Evolutionary conservation across 306 rosid species (phyloP), one percentile per base, ranked within the genome.

Genomic region (Gleditsia sinensis): DNA sequence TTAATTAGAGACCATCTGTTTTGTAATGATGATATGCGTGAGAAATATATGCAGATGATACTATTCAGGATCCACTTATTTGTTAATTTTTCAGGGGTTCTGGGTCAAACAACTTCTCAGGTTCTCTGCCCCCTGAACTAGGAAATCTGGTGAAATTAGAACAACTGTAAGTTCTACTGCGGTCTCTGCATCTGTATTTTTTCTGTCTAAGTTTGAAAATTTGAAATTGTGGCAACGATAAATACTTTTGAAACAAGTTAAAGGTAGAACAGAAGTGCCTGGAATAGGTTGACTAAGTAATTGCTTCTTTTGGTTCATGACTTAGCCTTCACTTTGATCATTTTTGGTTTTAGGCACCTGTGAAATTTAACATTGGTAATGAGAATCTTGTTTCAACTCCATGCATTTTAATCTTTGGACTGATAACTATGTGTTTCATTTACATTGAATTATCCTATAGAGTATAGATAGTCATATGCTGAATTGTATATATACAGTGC

Each of bases 41-140:
- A 54, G 53, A 42, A n/a, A 48, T 4, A 20, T 49, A 25, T 78
- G 9, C 3, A 14, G n/a, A 28, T 70, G 51, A 3, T 27, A 69
- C 6, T 34, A 9, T 16, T 39, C 6, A 13, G 12, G 16, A 63
- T 23, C 59, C 25, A n/a, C 13, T 64, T 65, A 28, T 20, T 76
- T 76, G 12, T 57, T 46, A 64, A 62, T 72, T 63, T 71, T 85
- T 64, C 66, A 93, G 98, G 57, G n/a, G 53, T 24, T 68, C 86
- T 66, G 32, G 34, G 49, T 45, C 91, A 58, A 94, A 91, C 88
- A 94, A 86, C 69, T 91, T 91, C 77, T 78, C 89, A 1, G 96
- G 97, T 30, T 40, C 92, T 78, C 78, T 94, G 11, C 97, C 98
- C 46, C 68, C 86, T 13, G 96, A 91, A 71, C 86, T 94, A 13